Evolutionary conservation across 768 basidiomycete species (phyloP).

Genomic region (Mycena chlorophos): DNA sequence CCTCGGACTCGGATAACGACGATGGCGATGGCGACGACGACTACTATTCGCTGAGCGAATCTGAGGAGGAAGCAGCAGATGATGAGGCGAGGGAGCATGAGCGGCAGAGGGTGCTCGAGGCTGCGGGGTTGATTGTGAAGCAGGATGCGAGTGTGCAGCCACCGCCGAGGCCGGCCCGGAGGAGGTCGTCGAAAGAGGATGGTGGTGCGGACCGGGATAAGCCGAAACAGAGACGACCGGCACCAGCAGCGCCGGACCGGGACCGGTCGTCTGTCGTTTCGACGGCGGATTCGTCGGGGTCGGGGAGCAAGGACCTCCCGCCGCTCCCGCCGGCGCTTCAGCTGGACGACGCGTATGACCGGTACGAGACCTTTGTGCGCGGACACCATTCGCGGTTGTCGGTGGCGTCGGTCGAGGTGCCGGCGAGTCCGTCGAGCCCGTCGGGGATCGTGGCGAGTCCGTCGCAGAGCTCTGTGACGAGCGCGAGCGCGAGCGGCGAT

Average conservation of each 20-base stretch:
- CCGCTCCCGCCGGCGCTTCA: slow-evolving; percentile 37
- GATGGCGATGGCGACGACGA: slow-evolving; percentile 25
- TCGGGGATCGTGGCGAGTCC: no score
- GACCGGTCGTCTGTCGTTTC: slow-evolving; percentile 27
- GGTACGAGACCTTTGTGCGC: slow-evolving; percentile 85
- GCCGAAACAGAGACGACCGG: slow-evolving; percentile 43
- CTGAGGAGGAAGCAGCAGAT: slow-evolving; percentile 49
- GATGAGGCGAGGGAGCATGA: slow-evolving; percentile 72
- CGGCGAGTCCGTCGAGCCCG: slow-evolving; percentile 45
- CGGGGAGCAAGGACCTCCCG: slow-evolving; percentile 66
- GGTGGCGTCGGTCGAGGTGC: slow-evolving; percentile 61
- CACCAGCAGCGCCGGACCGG: slow-evolving; percentile 50
- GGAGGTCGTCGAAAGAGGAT: no score
- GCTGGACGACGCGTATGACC: slow-evolving; percentile 83
- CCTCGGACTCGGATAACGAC: slow-evolving; percentile 40
- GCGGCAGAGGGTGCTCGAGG: slow-evolving; percentile 79
- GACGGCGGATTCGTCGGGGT: slow-evolving; percentile 26
- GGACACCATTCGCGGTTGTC: slow-evolving; percentile 56
- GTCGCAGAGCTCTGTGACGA: slow-evolving; percentile 21
- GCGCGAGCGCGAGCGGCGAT: neutral
- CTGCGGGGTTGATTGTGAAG: slow-evolving; percentile 82
- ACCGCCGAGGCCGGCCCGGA: slow-evolving; percentile 42
- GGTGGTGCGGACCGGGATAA: no score
- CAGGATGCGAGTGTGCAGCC: slow-evolving; percentile 46
- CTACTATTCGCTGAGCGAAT: slow-evolving; percentile 45